A percentile compares a stretch with the other conserved stretches of the same genome.
phyloP scores from a whole-genome alignment of 768 basidiomycete genomes.

The Lactarius tabidus region DNA sequence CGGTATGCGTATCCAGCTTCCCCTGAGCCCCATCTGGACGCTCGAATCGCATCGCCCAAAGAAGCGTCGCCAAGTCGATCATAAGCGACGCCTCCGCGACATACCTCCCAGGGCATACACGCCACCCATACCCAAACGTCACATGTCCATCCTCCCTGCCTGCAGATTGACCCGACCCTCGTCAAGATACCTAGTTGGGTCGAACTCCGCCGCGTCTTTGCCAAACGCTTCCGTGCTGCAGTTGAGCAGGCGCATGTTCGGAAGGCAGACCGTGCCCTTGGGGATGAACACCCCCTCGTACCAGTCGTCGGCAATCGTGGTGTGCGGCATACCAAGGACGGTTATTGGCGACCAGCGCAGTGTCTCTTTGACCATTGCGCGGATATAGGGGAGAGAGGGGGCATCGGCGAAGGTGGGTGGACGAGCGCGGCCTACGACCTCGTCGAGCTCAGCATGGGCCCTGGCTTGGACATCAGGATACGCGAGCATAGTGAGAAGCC shows the following conservation, averaged over 20 bases:
- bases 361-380: no score
- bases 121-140: constrained; percentile 3
- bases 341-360: constrained; percentile 27
- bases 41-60: not conserved
- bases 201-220: not conserved
- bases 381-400: no score
- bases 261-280: not conserved
- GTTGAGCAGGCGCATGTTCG: constrained; percentile 1
- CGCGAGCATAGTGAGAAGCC: no score
- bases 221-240: not conserved
- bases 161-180: not conserved
- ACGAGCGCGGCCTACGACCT: no score
- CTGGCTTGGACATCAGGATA: no score
- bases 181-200: not conserved
- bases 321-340: constrained; percentile 26
- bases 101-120: not conserved
- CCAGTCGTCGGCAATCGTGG: not conserved
- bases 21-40: not conserved
- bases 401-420: no score
- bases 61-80: not conserved
- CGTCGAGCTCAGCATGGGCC: no score
- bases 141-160: constrained; percentile 29
- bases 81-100: not conserved
- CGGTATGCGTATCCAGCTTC: not conserved
- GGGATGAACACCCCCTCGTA: not conserved